Conservation (phyloP, 139 green algal genomes). For the Trebouxia sp. region DNA sequence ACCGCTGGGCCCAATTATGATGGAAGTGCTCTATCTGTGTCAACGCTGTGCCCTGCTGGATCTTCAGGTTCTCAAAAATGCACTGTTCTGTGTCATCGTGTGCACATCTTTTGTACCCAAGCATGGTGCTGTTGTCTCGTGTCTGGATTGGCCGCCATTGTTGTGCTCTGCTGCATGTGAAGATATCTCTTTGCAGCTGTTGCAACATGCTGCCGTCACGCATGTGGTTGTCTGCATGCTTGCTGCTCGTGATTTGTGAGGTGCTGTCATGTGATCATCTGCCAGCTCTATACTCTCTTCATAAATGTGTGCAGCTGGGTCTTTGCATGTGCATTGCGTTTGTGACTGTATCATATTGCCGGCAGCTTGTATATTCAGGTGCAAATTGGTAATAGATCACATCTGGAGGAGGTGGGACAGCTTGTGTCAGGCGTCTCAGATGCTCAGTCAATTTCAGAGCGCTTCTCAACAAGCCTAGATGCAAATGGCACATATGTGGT, state of each 20-base stretch:
- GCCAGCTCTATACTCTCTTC: too few species aligned
- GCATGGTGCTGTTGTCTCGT: not conserved
- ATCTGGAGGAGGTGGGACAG: not conserved
- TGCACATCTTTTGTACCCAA: not conserved
- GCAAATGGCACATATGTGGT: not conserved
- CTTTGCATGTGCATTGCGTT: too few species aligned
- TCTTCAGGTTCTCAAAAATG: slow-evolving; percentile 21
- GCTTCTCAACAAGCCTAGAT: not conserved
- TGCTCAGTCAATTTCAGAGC: too few species aligned
- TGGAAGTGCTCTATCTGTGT: slow-evolving; percentile 55
- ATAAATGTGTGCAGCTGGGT: too few species aligned
- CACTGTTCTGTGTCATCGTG: not conserved
- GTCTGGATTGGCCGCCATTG: not conserved
- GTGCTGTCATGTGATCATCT: too few species aligned
- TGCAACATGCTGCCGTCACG: too few species aligned
- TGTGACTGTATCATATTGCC: too few species aligned
- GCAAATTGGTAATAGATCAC: not conserved
- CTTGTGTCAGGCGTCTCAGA: not conserved
- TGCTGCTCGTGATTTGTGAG: too few species aligned
- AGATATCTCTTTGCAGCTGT: too few species aligned
- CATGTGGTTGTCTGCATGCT: too few species aligned
- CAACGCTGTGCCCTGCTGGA: slow-evolving; percentile 39
- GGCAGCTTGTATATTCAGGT: too few species aligned
- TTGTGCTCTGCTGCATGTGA: too few species aligned
- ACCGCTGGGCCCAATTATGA: not conserved